Conservation (phyloP, 2,329 filamentous ascomycete species). For the Chaetomium sp. region DNA sequence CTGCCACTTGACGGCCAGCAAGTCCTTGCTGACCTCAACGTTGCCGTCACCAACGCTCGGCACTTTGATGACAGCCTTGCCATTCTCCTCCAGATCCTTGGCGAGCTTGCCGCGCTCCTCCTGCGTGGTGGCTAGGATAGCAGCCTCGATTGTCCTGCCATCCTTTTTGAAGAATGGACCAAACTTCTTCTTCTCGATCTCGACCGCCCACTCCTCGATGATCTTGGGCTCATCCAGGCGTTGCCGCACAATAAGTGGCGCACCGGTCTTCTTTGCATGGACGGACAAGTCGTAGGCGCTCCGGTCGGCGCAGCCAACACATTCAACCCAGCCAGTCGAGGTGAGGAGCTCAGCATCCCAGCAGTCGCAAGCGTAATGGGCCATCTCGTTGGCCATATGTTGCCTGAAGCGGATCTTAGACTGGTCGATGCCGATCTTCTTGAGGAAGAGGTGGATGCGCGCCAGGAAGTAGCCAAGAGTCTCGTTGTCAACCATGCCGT, state of each 20-base stretch:
- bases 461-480: constrained; percentile 97
- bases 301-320: constrained; percentile 89
- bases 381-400: constrained; percentile 79
- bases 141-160: constrained; percentile 79
- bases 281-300: constrained; percentile 93
- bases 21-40: constrained; percentile 76
- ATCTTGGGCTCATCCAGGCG: constrained; percentile 74
- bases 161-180: constrained; percentile 96
- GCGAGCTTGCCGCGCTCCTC: constrained; percentile 79
- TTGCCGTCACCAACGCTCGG: constrained; percentile 67
- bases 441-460: constrained; percentile 86
- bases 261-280: constrained; percentile 89
- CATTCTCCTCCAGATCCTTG: constrained; percentile 69
- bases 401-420: constrained; percentile 93
- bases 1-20: constrained; percentile 81
- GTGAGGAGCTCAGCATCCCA: constrained; percentile 96
- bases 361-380: constrained; percentile 95
- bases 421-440: constrained; percentile 83
- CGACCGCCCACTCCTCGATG: constrained; percentile 84
- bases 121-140: constrained; percentile 74
- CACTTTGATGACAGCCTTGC: constrained; percentile 77
- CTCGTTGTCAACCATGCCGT: constrained; percentile 89
- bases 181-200: constrained; percentile 93
- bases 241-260: constrained; percentile 82
- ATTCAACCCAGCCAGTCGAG: constrained; percentile 96